These are phyloP conservation scores for Silybum marianum DNA, from an alignment of 129 eudicot genomes.

Conservation along the genomic window DNA sequence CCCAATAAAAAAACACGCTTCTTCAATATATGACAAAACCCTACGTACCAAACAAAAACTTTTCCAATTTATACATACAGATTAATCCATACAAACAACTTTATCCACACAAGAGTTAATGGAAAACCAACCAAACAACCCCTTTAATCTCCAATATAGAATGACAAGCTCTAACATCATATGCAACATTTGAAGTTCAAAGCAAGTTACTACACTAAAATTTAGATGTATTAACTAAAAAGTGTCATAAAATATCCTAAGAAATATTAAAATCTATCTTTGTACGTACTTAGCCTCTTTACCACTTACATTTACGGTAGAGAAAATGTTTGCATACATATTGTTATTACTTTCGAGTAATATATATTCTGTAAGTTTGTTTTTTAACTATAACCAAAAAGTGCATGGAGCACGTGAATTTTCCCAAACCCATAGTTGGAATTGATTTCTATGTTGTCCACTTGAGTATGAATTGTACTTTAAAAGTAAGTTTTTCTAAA, in stretches of 20 bases:
- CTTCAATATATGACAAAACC: no score
- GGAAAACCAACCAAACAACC: no score
- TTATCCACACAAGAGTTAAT: no score
- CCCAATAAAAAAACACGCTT: no score
- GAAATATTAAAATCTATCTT: no score
- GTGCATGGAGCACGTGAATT: conserved; percentile 20
- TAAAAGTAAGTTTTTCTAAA: conserved; percentile 32
- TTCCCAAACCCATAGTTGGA: not conserved
- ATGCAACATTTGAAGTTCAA: not conserved
- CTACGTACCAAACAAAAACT: no score
- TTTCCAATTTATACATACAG: no score
- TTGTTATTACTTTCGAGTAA: not conserved
- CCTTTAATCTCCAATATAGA: not conserved
- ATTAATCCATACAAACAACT: no score
- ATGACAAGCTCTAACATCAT: not conserved
- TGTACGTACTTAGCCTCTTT: not conserved
- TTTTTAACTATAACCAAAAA: not conserved
- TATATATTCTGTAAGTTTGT: no score
- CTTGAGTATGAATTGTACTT: conserved; percentile 35
- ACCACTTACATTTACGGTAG: not conserved
- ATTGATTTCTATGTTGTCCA: conserved; percentile 18
- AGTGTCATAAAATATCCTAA: not conserved
- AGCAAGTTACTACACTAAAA: not conserved
- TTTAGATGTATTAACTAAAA: no score
- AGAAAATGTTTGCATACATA: not conserved